Conservation (phyloP, 2,329 filamentous ascomycete genomes). For the Aspergillus uvarum region DNA sequence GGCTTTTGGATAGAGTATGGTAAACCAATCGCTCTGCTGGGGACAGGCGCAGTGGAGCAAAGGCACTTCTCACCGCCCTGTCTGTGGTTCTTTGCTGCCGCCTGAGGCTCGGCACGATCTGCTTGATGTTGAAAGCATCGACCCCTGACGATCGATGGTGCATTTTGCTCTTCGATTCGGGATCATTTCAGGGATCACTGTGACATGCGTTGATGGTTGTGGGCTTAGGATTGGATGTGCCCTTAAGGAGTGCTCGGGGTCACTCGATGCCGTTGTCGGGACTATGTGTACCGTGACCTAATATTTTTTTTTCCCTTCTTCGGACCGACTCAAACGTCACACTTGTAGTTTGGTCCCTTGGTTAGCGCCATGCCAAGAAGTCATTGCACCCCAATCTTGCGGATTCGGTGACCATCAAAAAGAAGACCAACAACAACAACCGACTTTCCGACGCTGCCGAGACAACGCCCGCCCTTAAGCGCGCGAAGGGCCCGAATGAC, state of each 20-base stretch:
- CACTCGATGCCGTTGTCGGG: neutral
- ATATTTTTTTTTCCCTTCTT: too few species aligned
- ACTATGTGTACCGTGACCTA: too few species aligned
- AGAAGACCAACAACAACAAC: neutral
- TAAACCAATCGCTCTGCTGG: too few species aligned
- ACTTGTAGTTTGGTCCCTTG: neutral
- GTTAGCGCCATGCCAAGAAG: constrained; percentile 8
- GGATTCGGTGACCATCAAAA: neutral
- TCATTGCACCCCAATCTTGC: neutral
- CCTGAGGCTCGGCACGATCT: too few species aligned
- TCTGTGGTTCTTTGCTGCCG: too few species aligned
- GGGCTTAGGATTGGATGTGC: neutral
- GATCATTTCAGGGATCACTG: too few species aligned
- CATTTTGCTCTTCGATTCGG: neutral
- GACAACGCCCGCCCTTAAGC: neutral
- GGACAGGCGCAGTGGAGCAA: too few species aligned
- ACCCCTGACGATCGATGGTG: constrained; percentile 1
- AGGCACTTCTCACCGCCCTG: too few species aligned
- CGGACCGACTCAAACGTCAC: neutral
- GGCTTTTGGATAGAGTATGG: too few species aligned
- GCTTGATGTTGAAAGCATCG: too few species aligned
- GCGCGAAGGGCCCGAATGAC: neutral
- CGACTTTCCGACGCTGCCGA: neutral
- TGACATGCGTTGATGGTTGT: too few species aligned
- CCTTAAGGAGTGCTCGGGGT: neutral